Base-by-base conservation (phyloP, 805 yeast genomes). In the Lipomyces japonicus region DNA sequence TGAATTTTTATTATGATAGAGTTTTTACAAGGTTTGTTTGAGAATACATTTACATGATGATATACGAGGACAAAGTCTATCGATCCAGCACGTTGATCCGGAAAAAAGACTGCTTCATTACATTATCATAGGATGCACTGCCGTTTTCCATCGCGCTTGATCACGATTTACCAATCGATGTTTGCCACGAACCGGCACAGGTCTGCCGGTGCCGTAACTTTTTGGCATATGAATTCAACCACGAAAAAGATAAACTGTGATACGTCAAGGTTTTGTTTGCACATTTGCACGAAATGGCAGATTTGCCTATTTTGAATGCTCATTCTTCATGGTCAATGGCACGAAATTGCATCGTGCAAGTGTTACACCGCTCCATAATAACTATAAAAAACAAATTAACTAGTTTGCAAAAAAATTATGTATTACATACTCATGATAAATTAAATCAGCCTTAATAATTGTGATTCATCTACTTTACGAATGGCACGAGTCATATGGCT, bases 301-400 rank as follows among this genome's bases (percentile, higher is more conserved):
- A 24, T 14, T 10, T 47, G 2, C 48, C 46, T 4, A 23, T 53
- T 10, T 25, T 49, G 24, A 23, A 34, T 16, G 46, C 43, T 7
- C 39, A 31, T 25, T 42, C 57, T 2, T 49, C 48, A 3, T 54
- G 58, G 58, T 44, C 56, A 3, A 32, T 54, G 32, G 7, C 39
- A 6, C 35, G 38, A 24, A 34, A 44, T 28, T 24, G 41, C 4
- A 31, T 50, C 12, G 23, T 54, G 16, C 57, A 54, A 23, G 51
- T 54, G 7, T 16, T 54, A 16, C 28, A 43, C 10, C 55, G 57
- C n/a, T n/a, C n/a, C n/a, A n/a, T n/a, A n/a, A n/a, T n/a, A n/a
- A n/a, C n/a, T n/a, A n/a, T n/a, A n/a, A n/a, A n/a, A n/a, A n/a
- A n/a, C n/a, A n/a, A n/a, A n/a, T n/a, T n/a, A n/a, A n/a, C n/a